phyloP scores from a whole-genome alignment of 768 basidiomycete species.

The Austroboletus festivus region DNA sequence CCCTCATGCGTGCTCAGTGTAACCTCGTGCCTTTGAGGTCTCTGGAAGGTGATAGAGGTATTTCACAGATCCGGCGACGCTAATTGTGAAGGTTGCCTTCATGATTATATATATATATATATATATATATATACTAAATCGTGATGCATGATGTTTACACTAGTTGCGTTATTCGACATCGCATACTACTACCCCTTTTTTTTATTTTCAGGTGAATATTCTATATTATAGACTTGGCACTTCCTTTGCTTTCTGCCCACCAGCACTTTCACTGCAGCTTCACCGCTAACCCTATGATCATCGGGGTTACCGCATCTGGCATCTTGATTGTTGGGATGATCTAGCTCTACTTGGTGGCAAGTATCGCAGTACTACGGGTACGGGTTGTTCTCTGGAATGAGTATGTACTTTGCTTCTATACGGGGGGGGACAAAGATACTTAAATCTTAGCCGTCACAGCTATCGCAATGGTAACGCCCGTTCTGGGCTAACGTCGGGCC shows the following conservation, averaged over 20 bases:
- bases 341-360: conserved; percentile 34
- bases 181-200: conserved; percentile 49
- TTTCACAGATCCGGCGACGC: conserved; percentile 20
- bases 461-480: conserved; percentile 39
- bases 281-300: conserved; percentile 37
- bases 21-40: neutral
- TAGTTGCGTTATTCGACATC: conserved; percentile 29
- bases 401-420: conserved; percentile 20
- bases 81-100: conserved; percentile 25
- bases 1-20: conserved; percentile 37
- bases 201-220: conserved; percentile 57
- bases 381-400: conserved; percentile 47
- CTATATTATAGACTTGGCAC: conserved; percentile 44
- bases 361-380: conserved; percentile 46
- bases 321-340: conserved; percentile 44
- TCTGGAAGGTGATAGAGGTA: conserved; percentile 22
- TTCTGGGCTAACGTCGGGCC: conserved; percentile 45
- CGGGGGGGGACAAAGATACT: neutral
- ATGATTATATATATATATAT: no score
- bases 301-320: conserved; percentile 31
- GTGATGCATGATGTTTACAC: neutral
- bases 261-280: no score
- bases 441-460: conserved; percentile 18
- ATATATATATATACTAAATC: conserved; percentile 11
- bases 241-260: conserved; percentile 51